Conservation (phyloP, 176 grass and related monocot species). For the Triticum turgidum region DNA sequence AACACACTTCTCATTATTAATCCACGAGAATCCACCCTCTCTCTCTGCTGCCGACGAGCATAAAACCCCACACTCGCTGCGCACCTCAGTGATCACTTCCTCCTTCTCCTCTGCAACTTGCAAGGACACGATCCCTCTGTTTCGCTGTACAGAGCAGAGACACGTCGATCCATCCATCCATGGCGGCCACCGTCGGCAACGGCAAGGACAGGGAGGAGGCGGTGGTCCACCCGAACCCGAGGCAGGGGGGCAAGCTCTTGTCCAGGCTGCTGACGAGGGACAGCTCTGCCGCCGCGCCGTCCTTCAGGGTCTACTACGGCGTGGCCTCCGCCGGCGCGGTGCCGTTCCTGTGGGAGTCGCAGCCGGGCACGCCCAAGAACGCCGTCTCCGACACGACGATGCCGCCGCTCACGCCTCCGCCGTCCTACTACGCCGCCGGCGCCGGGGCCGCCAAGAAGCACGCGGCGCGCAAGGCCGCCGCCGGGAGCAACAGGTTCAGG, state of each 20-base stretch:
- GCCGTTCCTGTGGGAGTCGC: slow-evolving; percentile 85
- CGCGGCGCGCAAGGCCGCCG: neutral
- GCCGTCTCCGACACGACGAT: neutral
- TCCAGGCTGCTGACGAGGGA: slow-evolving; percentile 62
- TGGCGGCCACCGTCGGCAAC: slow-evolving; percentile 1
- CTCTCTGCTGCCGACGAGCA: slow-evolving; percentile 7
- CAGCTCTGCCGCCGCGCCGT: slow-evolving; percentile 51
- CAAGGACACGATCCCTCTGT: too few species aligned
- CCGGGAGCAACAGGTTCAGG: slow-evolving; percentile 36
- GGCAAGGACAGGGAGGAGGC: slow-evolving; percentile 31
- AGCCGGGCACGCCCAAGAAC: slow-evolving; percentile 86
- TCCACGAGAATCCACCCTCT: neutral
- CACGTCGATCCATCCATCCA: neutral
- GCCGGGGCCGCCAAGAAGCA: neutral
- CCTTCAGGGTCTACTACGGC: slow-evolving; percentile 82
- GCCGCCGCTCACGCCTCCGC: slow-evolving; percentile 70
- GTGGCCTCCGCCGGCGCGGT: slow-evolving; percentile 63
- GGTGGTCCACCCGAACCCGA: slow-evolving; percentile 31
- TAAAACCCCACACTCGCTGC: slow-evolving; percentile 6
- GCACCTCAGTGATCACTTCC: neutral
- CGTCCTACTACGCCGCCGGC: slow-evolving; percentile 53
- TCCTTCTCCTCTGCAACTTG: neutral
- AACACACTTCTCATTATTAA: neutral
- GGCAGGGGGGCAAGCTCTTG: slow-evolving; percentile 57
- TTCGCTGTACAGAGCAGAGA: neutral